Evolutionary conservation across 495 filamentous ascomycete genomes (phyloP).

Genomic region (Xylaria scruposa): DNA sequence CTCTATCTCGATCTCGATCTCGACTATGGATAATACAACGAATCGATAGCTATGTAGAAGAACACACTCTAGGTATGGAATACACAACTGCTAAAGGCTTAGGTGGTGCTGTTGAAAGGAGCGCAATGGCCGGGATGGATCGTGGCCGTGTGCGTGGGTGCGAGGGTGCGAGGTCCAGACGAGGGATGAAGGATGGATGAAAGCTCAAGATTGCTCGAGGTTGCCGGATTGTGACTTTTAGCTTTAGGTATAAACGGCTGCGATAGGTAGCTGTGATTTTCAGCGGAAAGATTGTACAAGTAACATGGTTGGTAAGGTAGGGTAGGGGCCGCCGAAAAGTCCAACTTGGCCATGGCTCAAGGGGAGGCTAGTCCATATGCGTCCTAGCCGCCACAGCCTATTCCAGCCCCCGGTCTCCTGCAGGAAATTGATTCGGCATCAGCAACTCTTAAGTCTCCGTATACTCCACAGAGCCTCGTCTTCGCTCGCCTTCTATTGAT

Average conservation of each 20-base stretch:
- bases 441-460: not conserved
- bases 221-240: conserved; percentile 17
- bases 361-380: not conserved
- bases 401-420: conserved; percentile 19
- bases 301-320: conserved; percentile 1
- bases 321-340: conserved; percentile 1
- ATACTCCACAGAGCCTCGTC: conserved; percentile 20
- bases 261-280: conserved; percentile 30
- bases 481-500: conserved; percentile 1
- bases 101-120: not conserved
- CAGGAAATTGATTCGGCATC: conserved; percentile 24
- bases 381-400: not conserved
- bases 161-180: conserved; percentile 3
- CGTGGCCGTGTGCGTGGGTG: conserved; percentile 21
- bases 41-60: conserved; percentile 5
- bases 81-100: conserved; percentile 11
- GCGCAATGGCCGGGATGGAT: conserved; percentile 18
- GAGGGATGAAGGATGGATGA: conserved; percentile 17
- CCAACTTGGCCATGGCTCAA: conserved; percentile 15
- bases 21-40: conserved; percentile 11
- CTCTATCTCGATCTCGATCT: conserved; percentile 1
- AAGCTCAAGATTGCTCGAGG: conserved; percentile 14
- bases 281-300: conserved; percentile 21
- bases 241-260: conserved; percentile 29
- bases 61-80: conserved; percentile 11